Base-by-base conservation (phyloP, 2,329 filamentous ascomycete genomes). In the Neoarthrinium moseri region DNA sequence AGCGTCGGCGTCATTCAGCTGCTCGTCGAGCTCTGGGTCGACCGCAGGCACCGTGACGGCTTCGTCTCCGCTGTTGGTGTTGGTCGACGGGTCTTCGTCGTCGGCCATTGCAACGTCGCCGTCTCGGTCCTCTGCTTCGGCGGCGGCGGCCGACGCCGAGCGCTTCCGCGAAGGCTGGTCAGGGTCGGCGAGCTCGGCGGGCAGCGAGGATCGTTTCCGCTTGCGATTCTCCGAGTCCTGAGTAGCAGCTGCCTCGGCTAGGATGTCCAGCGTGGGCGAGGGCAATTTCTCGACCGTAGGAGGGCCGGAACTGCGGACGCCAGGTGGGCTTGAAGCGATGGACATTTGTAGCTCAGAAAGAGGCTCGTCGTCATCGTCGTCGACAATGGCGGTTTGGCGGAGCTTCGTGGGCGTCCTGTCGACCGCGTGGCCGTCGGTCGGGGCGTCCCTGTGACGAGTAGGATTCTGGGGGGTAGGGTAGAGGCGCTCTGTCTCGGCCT, bases 401-500 rank as follows among this genome's bases (percentile, higher is more conserved):
- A 91, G 77, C 71, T 91, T 92, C 74, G 86, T 91, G 3, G 88
- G 87, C 45, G 84, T 90, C 54, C 79, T 80, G 56, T 87, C 83
- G 52, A 81, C 80, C 45, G 69, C 64, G 34, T 74, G 71, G 45
- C 70, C 77, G 55, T 73, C 74, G 44, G 85, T 66, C 34, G 84
- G 73, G 8, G 86, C 79, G 56, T 85, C 79, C 57, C 78, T 75
- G 56, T 81, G 77, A 54, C 83, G 76, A 76, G 60, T 64, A 12
- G 59, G 56, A 50, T 77, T 87, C 51, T 83, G 81, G 15, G 91
- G 91, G n/a, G 90, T 95, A 60, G 88, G 84, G 61, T 94, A 94
- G 49, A 99, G 78, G 48, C 94, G 85, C 69, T 96, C 91, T 2
- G 92, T 97, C 69, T 96, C 92, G 26, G 92, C 92, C 68, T 97